These are phyloP conservation scores for Margaritispora aquatica DNA, from an alignment of 495 filamentous ascomycete species.

Conservation along the genomic window DNA sequence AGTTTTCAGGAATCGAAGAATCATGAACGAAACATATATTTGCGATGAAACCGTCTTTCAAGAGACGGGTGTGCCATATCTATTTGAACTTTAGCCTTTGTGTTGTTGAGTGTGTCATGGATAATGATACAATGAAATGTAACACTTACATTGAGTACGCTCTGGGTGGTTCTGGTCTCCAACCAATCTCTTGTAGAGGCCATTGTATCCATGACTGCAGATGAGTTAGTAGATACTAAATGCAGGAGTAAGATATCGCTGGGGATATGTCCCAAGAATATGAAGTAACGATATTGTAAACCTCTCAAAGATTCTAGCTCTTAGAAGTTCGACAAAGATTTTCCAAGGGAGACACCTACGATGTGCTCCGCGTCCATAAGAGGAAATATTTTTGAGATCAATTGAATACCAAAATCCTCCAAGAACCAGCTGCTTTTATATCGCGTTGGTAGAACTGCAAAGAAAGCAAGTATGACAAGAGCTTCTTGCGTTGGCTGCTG, in stretches of 20 bases:
- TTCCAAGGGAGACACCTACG: too few species aligned
- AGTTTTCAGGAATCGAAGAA: too few species aligned
- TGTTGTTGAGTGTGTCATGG: neutral
- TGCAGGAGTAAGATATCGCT: too few species aligned
- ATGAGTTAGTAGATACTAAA: too few species aligned
- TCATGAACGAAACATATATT: too few species aligned
- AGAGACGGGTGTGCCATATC: neutral
- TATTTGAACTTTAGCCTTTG: neutral
- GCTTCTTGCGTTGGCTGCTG: slow-evolving; percentile 28
- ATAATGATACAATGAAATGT: too few species aligned
- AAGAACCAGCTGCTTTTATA: slow-evolving; percentile 34
- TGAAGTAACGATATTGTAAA: too few species aligned
- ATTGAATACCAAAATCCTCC: slow-evolving; percentile 29
- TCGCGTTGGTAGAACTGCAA: slow-evolving; percentile 29
- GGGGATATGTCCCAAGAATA: too few species aligned
- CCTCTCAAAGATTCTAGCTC: too few species aligned
- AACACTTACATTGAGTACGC: neutral
- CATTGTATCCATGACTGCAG: slow-evolving; percentile 34
- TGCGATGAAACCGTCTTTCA: too few species aligned
- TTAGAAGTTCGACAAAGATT: too few species aligned
- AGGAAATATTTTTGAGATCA: slow-evolving; percentile 32
- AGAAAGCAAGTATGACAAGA: slow-evolving; percentile 35
- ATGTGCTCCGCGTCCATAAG: too few species aligned
- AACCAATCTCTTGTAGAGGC: slow-evolving; percentile 36
- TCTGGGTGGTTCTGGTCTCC: slow-evolving; percentile 15